Base-by-base conservation (phyloP, 75 land plant species). In the Sequoia sempervirens region DNA sequence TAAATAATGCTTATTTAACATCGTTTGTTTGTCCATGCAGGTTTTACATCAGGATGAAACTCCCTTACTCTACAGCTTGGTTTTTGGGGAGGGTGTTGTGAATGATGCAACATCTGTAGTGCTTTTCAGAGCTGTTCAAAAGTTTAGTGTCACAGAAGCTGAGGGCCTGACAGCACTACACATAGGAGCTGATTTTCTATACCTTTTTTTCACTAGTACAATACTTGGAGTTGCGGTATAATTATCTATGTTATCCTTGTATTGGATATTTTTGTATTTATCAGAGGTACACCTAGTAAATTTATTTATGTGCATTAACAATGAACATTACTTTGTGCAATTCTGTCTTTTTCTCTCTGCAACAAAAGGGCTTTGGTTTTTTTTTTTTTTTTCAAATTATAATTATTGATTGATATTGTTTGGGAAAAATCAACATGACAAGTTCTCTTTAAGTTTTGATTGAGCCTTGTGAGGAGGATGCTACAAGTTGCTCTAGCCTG, bases 81-180 rank as follows among this genome's bases (percentile, higher is more conserved):
- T 94, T 13, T 94, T 94, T 85, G 96, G 96, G 18, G 96, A 93
- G 90, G 96, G 96, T 73, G 95, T 94, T 13, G 95, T 94, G 61
- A 94, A 94, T 81, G 95, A 94, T 88, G 96, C 96, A 68, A 94
- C 96, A 61, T 91, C 96, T 37, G 92, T 94, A 40, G 96, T 93
- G 56, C 89, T 94, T 15, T 94, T 91, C 87, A 91, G 92, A 88
- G 95, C 96, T 66, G 85, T 95, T 70, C 90, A 93, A 50, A 95
- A 93, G 89, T 74, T 95, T 66, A 86, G 90, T 81, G 88, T 87
- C 20, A 47, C 74, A 8, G 74, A 73, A 46, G 2, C 90, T 38
- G 81, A 88, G 72, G 87, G 95, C 52, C 38, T 85, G 84, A 52
- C 89, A 34, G 85, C 84, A 4, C 41, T 92, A n/a, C 86, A 68